A percentile compares a stretch with the other conserved stretches of the same genome.
These are phyloP conservation scores for Penstemon eatonii DNA, from an alignment of 257 asterid species.

Conservation along the genomic window DNA sequence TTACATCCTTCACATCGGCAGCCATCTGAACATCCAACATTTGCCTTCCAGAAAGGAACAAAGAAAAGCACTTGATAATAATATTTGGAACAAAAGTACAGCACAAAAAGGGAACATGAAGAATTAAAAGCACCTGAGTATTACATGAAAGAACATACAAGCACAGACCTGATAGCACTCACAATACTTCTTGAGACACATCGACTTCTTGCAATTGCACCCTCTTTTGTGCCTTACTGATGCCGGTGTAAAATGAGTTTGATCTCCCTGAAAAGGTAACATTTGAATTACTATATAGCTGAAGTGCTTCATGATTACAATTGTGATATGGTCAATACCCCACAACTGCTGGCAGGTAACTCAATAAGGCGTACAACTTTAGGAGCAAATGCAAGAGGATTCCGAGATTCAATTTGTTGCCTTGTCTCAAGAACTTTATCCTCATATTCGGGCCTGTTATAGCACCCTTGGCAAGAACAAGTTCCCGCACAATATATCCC, in stretches of 20 bases:
- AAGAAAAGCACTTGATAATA: slow-evolving; percentile 17
- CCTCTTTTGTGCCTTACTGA: slow-evolving; percentile 82
- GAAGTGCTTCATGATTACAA: slow-evolving; percentile 11
- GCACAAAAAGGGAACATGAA: not conserved
- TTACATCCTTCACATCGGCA: slow-evolving; percentile 89
- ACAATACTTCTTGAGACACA: slow-evolving; percentile 79
- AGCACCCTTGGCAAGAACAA: slow-evolving; percentile 80
- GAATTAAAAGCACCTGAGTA: not conserved
- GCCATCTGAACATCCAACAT: slow-evolving; percentile 84
- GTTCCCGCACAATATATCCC: slow-evolving; percentile 65
- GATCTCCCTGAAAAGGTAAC: slow-evolving; percentile 49
- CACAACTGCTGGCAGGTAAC: slow-evolving; percentile 41
- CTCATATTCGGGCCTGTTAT: slow-evolving; percentile 62
- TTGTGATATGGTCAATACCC: slow-evolving; percentile 38
- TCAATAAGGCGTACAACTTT: slow-evolving; percentile 42
- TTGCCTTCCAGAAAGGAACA: slow-evolving; percentile 45
- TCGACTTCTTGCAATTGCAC: slow-evolving; percentile 89
- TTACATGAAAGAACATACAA: not conserved
- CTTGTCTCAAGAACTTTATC: slow-evolving; percentile 57
- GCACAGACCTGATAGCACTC: slow-evolving; percentile 83
- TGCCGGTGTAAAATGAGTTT: slow-evolving; percentile 45
- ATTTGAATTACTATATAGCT: slow-evolving; percentile 17
- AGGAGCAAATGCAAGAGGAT: slow-evolving; percentile 79
- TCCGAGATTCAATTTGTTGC: slow-evolving; percentile 59
- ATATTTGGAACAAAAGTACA: slow-evolving; percentile 3